A percentile compares a stretch with the other conserved stretches of the same genome.
These are phyloP conservation scores for Pyrenophora seminiperda DNA, from an alignment of 2,329 filamentous ascomycete genomes.

Conservation along the genomic window DNA sequence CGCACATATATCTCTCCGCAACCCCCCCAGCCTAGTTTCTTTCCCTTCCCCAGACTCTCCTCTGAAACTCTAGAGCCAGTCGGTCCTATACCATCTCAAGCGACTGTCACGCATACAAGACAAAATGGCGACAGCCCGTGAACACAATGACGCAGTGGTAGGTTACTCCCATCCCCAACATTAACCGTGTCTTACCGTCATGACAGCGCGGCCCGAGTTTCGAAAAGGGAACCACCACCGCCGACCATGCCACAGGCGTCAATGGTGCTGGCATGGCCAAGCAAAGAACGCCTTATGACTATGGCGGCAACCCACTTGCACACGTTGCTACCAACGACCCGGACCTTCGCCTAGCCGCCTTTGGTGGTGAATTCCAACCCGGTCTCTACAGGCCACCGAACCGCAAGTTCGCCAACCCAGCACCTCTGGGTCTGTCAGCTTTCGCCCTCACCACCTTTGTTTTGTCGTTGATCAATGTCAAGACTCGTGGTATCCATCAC, in stretches of 20 bases:
- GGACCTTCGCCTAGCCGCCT: constrained; percentile 53
- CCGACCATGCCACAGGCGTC: constrained; percentile 47
- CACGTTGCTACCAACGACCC: constrained; percentile 56
- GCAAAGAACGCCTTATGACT: constrained; percentile 56
- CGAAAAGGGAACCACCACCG: constrained; percentile 39
- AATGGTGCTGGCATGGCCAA: constrained; percentile 37
- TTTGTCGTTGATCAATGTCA: constrained; percentile 58
- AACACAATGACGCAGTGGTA: constrained; percentile 44
- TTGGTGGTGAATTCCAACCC: constrained; percentile 60
- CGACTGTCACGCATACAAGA: constrained; percentile 3
- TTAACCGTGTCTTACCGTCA: constrained; percentile 11
- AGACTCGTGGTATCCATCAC: constrained; percentile 48
- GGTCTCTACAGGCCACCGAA: constrained; percentile 53
- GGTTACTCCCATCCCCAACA: constrained; percentile 5
- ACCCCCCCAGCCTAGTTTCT: constrained; percentile 38
- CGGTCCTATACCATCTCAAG: constrained; percentile 1
- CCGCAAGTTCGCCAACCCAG: constrained; percentile 63
- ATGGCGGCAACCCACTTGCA: constrained; percentile 59
- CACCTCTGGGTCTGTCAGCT: constrained; percentile 64
- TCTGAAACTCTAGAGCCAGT: constrained; percentile 3
- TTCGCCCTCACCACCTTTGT: constrained; percentile 71
- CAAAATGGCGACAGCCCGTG: constrained; percentile 52
- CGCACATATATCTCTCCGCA: constrained; percentile 40
- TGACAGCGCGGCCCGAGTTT: constrained; percentile 30
- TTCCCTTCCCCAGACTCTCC: constrained; percentile 33